Conservation (phyloP, 202 grass and related monocot genomes). For the Digitaria exilis region DNA sequence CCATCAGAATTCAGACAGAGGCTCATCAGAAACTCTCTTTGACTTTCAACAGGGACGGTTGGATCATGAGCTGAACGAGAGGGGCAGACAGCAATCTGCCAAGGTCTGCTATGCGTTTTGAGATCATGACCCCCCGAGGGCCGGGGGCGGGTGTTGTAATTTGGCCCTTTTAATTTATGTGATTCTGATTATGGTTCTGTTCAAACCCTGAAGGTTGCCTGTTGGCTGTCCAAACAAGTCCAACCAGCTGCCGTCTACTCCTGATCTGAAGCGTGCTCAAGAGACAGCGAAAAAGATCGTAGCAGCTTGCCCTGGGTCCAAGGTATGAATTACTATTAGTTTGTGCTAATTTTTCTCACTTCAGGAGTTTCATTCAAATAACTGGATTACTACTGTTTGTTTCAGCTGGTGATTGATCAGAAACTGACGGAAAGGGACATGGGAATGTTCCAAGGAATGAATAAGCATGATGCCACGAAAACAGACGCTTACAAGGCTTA, state of each 20-base stretch:
- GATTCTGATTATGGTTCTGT: neutral
- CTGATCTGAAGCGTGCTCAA: conserved; percentile 56
- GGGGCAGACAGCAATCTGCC: conserved; percentile 53
- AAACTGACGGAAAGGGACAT: conserved; percentile 65
- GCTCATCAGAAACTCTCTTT: no score
- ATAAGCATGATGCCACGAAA: conserved; percentile 40
- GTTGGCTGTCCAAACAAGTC: conserved; percentile 48
- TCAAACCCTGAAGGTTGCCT: conserved; percentile 64
- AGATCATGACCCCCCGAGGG: neutral
- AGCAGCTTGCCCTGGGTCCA: conserved; percentile 42
- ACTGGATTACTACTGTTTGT: neutral
- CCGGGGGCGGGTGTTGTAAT: no score
- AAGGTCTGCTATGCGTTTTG: conserved; percentile 44
- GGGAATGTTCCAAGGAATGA: conserved; percentile 64
- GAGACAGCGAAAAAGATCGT: conserved; percentile 60
- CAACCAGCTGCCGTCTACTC: conserved; percentile 67
- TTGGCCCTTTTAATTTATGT: neutral
- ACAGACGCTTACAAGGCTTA: conserved; percentile 47
- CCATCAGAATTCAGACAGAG: no score
- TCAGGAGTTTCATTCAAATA: no score
- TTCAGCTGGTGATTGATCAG: conserved; percentile 45
- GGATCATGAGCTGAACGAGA: conserved; percentile 75
- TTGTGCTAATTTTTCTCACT: neutral
- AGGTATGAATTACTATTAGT: conserved; percentile 28
- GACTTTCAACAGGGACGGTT: conserved; percentile 49